Conservation (phyloP, 2,329 filamentous ascomycete species). For the Sarocladiaceae sp. region DNA sequence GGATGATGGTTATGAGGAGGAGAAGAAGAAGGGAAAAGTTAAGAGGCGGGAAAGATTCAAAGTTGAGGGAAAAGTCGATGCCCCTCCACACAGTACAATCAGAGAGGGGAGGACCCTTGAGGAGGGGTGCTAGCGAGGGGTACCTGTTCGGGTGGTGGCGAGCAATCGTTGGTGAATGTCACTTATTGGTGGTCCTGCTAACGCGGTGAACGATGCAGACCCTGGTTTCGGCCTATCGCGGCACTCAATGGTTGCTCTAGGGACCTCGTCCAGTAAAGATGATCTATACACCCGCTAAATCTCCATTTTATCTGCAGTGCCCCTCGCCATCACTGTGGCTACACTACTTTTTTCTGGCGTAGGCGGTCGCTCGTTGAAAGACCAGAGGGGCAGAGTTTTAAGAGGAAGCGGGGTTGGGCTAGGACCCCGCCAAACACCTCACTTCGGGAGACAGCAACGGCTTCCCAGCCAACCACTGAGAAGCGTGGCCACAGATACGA, state of each 20-base stretch:
- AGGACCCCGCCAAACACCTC: conserved; percentile 4
- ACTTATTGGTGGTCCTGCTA: not conserved
- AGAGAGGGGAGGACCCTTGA: conserved; percentile 1
- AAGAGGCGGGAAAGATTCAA: conserved; percentile 4
- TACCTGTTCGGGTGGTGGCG: conserved; percentile 2
- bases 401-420: conserved; percentile 8
- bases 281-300: not conserved
- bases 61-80: not conserved
- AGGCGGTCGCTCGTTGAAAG: not conserved
- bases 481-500: conserved; percentile 5
- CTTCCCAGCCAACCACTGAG: conserved; percentile 9
- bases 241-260: not conserved
- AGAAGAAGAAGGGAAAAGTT: not conserved
- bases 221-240: conserved; percentile 4
- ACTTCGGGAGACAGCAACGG: conserved; percentile 1
- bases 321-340: not conserved
- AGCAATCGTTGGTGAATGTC: not conserved
- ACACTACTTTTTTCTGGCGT: too few relatives aligned
- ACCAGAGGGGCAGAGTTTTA: conserved; percentile 1
- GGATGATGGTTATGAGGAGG: not conserved
- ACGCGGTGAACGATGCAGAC: not conserved
- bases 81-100: not conserved
- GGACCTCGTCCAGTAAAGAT: not conserved
- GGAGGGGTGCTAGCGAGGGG: conserved; percentile 6
- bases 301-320: too few relatives aligned